phyloP scores from a whole-genome alignment of 495 filamentous ascomycete species.

The Evernia prunastri region DNA sequence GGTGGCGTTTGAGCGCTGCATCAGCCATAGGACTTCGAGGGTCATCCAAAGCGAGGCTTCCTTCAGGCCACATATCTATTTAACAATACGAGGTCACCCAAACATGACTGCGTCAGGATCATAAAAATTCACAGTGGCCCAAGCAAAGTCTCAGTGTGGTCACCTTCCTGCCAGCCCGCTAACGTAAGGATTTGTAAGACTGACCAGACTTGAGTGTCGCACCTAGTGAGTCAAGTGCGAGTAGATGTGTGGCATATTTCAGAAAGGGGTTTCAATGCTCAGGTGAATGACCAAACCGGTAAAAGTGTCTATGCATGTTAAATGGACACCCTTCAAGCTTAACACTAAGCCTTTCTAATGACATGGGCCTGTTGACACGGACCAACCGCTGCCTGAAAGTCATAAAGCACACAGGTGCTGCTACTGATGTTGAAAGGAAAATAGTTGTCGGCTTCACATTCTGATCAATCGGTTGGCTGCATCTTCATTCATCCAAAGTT shows the following conservation, averaged over 20 bases:
- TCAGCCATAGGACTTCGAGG: background rate
- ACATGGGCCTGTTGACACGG: background rate
- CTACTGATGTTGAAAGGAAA: background rate
- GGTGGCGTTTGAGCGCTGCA: slow-evolving; percentile 3
- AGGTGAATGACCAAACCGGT: background rate
- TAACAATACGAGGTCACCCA: background rate
- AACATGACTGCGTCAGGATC: background rate
- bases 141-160: background rate
- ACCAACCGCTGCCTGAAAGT: background rate
- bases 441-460: background rate
- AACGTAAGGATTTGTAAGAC: background rate
- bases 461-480: background rate
- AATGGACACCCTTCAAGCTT: background rate
- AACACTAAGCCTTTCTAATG: background rate
- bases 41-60: background rate
- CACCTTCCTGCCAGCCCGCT: background rate
- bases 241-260: background rate
- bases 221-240: background rate
- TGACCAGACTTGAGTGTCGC: background rate
- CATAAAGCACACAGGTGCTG: background rate
- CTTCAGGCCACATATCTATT: background rate
- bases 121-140: background rate
- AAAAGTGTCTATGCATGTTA: background rate
- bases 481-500: background rate
- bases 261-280: background rate